Percentiles rank a stretch among this genome's conserved stretches.
phyloP scores from a whole-genome alignment of 371 early-diverging fungal species.

The Mortierella sp. region DNA sequence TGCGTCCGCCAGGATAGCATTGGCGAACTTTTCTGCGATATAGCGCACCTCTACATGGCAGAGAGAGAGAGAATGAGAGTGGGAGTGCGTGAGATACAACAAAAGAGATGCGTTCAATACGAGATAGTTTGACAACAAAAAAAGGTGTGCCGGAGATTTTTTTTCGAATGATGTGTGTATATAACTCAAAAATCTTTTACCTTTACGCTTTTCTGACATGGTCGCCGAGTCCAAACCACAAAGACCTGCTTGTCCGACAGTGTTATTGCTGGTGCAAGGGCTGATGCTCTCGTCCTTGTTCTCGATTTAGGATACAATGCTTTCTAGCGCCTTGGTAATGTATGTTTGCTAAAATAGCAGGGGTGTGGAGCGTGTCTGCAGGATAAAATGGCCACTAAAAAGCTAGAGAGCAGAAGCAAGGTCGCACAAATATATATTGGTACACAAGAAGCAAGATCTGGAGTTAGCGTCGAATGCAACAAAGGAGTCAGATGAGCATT shows the following conservation, averaged over 20 bases:
- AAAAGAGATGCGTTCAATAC: not conserved
- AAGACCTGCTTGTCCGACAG: not conserved
- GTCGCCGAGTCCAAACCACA: not conserved
- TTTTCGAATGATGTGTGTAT: conserved; percentile 1
- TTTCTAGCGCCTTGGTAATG: too few relatives aligned
- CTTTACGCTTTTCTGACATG: conserved; percentile 41
- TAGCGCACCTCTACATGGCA: conserved; percentile 66
- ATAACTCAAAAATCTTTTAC: conserved; percentile 10
- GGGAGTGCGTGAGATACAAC: too few relatives aligned
- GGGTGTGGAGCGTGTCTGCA: not conserved
- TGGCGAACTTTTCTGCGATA: conserved; percentile 74
- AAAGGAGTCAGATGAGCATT: too few relatives aligned
- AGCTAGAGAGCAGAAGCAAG: too few relatives aligned
- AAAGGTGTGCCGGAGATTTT: not conserved
- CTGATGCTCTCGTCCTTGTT: too few relatives aligned
- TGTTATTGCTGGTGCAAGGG: not conserved
- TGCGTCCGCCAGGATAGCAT: conserved; percentile 74
- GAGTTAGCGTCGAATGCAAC: too few relatives aligned
- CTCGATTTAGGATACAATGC: too few relatives aligned
- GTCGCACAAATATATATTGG: too few relatives aligned
- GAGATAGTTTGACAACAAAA: not conserved
- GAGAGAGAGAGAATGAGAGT: too few relatives aligned
- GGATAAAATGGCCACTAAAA: too few relatives aligned
- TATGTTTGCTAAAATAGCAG: too few relatives aligned
- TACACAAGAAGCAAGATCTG: too few relatives aligned